Evolutionary conservation across 768 basidiomycete genomes (phyloP).

Genomic region (Mycena galericulata): DNA sequence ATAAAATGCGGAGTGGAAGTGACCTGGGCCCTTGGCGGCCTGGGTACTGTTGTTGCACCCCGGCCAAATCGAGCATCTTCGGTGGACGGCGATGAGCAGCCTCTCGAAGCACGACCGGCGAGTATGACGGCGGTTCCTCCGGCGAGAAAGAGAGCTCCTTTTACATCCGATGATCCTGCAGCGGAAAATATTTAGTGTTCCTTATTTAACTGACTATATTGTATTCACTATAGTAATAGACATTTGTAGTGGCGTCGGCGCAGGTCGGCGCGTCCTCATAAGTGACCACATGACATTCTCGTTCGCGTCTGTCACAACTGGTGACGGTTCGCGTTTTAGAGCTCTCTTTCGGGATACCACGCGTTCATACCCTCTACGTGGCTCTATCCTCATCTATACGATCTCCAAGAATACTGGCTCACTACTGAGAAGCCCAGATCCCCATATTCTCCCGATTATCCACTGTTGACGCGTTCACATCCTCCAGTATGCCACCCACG

Average conservation of each 20-base stretch:
- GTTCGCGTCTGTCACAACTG: too few species aligned
- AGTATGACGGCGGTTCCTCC: slow-evolving; percentile 13
- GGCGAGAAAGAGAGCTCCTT: slow-evolving; percentile 29
- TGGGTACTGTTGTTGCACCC: slow-evolving; percentile 41
- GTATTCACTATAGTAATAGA: background rate
- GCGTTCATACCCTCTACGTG: background rate
- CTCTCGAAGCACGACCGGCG: background rate
- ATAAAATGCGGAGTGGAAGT: slow-evolving; percentile 84
- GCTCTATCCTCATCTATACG: background rate
- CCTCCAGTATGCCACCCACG: slow-evolving; percentile 46
- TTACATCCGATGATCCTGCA: slow-evolving; percentile 13
- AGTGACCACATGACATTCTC: too few species aligned
- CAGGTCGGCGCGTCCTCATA: too few species aligned
- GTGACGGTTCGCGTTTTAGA: too few species aligned
- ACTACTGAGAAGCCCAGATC: background rate
- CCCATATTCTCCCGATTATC: background rate
- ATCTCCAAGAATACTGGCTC: background rate
- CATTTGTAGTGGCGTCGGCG: background rate
- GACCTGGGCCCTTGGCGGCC: slow-evolving; percentile 81
- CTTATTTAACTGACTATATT: background rate
- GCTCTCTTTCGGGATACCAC: background rate
- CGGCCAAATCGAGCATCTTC: slow-evolving; percentile 21
- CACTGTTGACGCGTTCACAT: slow-evolving; percentile 5
- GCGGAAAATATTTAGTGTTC: background rate
- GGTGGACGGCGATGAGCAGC: slow-evolving; percentile 17